Conservation (phyloP, 2,329 filamentous ascomycete species). For the Hymenoscyphus occultus region DNA sequence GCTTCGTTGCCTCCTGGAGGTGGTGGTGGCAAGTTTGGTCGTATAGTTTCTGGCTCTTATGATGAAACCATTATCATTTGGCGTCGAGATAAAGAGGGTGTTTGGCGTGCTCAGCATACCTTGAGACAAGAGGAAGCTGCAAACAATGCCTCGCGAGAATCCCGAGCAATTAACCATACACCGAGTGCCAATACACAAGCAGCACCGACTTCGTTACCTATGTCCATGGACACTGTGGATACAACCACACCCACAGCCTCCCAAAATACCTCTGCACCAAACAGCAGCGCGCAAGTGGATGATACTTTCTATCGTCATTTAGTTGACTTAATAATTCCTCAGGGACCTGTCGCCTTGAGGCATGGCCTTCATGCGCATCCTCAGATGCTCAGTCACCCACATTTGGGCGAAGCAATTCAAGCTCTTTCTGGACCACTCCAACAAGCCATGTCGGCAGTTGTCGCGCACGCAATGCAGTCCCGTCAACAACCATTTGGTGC, state of each 20-base stretch:
- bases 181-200: slow-evolving; percentile 1
- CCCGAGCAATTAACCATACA: slow-evolving; percentile 4
- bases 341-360: slow-evolving; percentile 46
- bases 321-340: slow-evolving; percentile 52
- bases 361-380: slow-evolving; percentile 28
- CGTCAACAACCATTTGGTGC: slow-evolving; percentile 10
- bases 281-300: slow-evolving; percentile 35
- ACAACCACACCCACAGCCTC: neutral
- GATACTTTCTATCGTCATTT: slow-evolving; percentile 46
- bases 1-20: slow-evolving; percentile 88
- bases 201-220: slow-evolving; percentile 6
- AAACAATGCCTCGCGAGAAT: slow-evolving; percentile 41
- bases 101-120: slow-evolving; percentile 76
- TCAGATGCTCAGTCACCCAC: slow-evolving; percentile 23
- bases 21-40: slow-evolving; percentile 81
- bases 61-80: slow-evolving; percentile 95
- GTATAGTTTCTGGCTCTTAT: slow-evolving; percentile 97
- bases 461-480: slow-evolving; percentile 18
- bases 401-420: slow-evolving; percentile 22
- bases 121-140: slow-evolving; percentile 72
- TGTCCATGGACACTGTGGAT: neutral
- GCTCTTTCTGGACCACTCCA: slow-evolving; percentile 16
- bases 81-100: slow-evolving; percentile 79
- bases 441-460: slow-evolving; percentile 21
- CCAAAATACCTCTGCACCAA: neutral